Base-by-base conservation (phyloP, 2,329 filamentous ascomycete genomes). In the Neocucurbitaria cava region DNA sequence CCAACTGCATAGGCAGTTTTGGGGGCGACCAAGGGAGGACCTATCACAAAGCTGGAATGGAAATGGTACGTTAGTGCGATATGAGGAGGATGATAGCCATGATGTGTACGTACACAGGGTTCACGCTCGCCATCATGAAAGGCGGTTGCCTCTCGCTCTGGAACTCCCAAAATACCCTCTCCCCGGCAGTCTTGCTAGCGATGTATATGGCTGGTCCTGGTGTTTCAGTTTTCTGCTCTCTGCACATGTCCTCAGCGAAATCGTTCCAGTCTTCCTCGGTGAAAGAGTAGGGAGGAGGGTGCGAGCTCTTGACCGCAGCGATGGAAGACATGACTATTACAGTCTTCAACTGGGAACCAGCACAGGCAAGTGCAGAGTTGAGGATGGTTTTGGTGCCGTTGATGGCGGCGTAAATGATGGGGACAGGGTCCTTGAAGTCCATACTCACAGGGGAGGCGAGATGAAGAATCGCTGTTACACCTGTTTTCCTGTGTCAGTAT, bases 81-180 rank as follows among this genome's bases (percentile, higher is more conserved):
- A 11, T 23, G 4, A 23, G 17, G 23, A n/a, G 8, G 28, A 36
- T 26, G 30, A n/a, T 10, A 46, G 11, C 28, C 10, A 28, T 21
- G 40, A 17, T 21, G 21, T 23, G 46, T 21, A 51, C 58, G 18
- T 59, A 64, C 52, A 70, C 66, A 8, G 79, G 79, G 43, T 79
- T 78, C 15, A 81, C 58, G 3, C 73, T 65, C 18, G 76, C 69
- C 47, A 79, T 67, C 0, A 74, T 67, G 42, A 81, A 82, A 0
- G 38, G 17, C 0, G 77, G 77, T 54, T 78, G 70, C 36, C 70
- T 58, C 31, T 74, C 71, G 6, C 73, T 64, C 15, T 69, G 53
- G 41, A 74, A 77, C 26, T 63, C 56, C 76, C 75, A 77, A 23
- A 64, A 61, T 11, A 45, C 64, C 45, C 52, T 50, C 64, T 69